These are phyloP conservation scores for Clathrospora elynae DNA, from an alignment of 2,329 filamentous ascomycete genomes.

Conservation along the genomic window DNA sequence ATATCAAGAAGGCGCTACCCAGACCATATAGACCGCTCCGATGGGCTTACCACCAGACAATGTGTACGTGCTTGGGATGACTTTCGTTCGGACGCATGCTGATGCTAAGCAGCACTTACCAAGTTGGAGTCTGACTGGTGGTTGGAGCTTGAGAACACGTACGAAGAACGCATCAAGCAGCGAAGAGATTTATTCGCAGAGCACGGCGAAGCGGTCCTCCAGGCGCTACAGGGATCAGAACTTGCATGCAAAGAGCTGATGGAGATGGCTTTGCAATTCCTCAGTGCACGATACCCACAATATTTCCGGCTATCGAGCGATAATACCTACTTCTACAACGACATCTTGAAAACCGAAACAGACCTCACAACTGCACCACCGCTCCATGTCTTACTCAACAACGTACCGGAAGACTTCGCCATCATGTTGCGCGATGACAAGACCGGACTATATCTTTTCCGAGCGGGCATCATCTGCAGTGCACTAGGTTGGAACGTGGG, in stretches of 20 bases:
- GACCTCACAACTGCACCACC: slow-evolving; percentile 67
- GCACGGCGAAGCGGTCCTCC: slow-evolving; percentile 68
- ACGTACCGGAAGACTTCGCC: slow-evolving; percentile 84
- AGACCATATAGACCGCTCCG: slow-evolving; percentile 81
- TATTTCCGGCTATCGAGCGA: slow-evolving; percentile 65
- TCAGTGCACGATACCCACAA: slow-evolving; percentile 77
- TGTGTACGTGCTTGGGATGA: slow-evolving; percentile 66
- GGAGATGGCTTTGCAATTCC: slow-evolving; percentile 82
- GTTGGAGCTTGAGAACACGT: slow-evolving; percentile 83
- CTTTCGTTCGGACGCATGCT: slow-evolving; percentile 9
- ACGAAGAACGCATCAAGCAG: slow-evolving; percentile 69
- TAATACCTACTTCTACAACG: slow-evolving; percentile 68
- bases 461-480: slow-evolving; percentile 78
- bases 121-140: slow-evolving; percentile 85
- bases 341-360: slow-evolving; percentile 66
- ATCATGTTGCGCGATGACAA: slow-evolving; percentile 73
- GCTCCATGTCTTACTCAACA: slow-evolving; percentile 71
- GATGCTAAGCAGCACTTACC: slow-evolving; percentile 63
- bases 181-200: slow-evolving; percentile 68
- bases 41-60: slow-evolving; percentile 88
- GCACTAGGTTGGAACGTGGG: slow-evolving; percentile 79
- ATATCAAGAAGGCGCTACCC: slow-evolving; percentile 69
- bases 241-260: slow-evolving; percentile 83
- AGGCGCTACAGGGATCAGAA: slow-evolving; percentile 73
- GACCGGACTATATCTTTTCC: slow-evolving; percentile 74